Conservation (phyloP, 257 asterid genomes). For the Penstemon barbatus region DNA sequence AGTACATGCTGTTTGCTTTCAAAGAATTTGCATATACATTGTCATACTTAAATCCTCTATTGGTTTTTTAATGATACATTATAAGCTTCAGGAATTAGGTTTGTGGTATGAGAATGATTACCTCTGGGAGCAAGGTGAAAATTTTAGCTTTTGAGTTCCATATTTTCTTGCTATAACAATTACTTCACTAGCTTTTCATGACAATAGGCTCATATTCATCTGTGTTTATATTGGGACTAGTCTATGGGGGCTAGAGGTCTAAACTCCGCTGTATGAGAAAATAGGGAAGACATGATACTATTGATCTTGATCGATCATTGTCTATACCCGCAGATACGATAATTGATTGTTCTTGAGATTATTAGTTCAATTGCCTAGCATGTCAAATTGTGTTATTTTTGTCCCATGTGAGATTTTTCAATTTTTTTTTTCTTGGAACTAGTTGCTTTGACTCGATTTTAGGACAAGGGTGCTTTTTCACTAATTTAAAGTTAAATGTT, state of each 20-base stretch:
- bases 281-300: background rate
- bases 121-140: background rate
- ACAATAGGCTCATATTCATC: background rate
- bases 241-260: background rate
- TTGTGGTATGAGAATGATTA: background rate
- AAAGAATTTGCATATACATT: background rate
- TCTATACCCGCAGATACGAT: too few species aligned
- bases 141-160: background rate
- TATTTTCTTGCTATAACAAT: background rate
- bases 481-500: too few species aligned
- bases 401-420: too few species aligned
- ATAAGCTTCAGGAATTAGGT: background rate
- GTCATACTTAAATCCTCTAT: background rate
- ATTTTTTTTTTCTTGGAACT: too few species aligned
- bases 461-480: too few species aligned
- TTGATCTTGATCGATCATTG: too few species aligned
- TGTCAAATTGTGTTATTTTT: too few species aligned
- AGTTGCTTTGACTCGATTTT: too few species aligned
- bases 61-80: conserved; percentile 1
- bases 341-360: too few species aligned
- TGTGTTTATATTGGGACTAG: background rate
- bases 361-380: too few species aligned
- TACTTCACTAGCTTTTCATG: too few species aligned
- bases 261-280: background rate
- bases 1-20: background rate